Evolutionary conservation across 2,329 filamentous ascomycete genomes (phyloP).

Genomic region (Cryphonectria japonica): DNA sequence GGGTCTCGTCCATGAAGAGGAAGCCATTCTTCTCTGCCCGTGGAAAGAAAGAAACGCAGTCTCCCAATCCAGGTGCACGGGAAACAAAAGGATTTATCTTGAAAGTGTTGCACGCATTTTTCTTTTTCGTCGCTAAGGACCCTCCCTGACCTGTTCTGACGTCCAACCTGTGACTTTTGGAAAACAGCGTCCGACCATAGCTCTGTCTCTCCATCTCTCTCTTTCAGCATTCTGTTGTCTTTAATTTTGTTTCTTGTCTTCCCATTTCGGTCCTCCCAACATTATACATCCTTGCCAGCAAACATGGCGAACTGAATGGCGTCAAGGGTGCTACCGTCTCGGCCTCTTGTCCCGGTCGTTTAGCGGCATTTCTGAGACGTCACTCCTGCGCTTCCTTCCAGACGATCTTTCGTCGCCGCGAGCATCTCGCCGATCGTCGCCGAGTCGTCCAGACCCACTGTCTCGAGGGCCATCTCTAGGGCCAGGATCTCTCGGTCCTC

Average conservation of each 20-base stretch:
- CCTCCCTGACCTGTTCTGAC: conserved; percentile 18
- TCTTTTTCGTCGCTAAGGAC: conserved; percentile 10
- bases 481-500: conserved; percentile 35
- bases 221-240: background rate
- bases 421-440: conserved; percentile 39
- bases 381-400: conserved; percentile 51
- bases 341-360: conserved; percentile 59
- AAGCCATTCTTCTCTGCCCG: background rate
- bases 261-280: background rate
- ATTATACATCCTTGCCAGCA: background rate
- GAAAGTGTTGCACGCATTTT: conserved; percentile 3
- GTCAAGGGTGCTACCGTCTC: conserved; percentile 46
- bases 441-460: conserved; percentile 34
- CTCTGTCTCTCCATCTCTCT: background rate
- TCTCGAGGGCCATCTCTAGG: conserved; percentile 40
- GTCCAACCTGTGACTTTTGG: conserved; percentile 10
- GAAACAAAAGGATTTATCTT: background rate
- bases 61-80: background rate
- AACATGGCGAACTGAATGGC: too few species aligned
- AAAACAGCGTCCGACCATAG: conserved; percentile 11
- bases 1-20: background rate
- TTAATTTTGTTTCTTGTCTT: background rate
- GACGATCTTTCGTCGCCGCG: conserved; percentile 41
- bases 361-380: conserved; percentile 45
- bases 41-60: background rate